Evolutionary conservation across 2,329 filamentous ascomycete species (phyloP), one percentile per base, ranked within the genome.

Genomic region (Trichoderma sp.): DNA sequence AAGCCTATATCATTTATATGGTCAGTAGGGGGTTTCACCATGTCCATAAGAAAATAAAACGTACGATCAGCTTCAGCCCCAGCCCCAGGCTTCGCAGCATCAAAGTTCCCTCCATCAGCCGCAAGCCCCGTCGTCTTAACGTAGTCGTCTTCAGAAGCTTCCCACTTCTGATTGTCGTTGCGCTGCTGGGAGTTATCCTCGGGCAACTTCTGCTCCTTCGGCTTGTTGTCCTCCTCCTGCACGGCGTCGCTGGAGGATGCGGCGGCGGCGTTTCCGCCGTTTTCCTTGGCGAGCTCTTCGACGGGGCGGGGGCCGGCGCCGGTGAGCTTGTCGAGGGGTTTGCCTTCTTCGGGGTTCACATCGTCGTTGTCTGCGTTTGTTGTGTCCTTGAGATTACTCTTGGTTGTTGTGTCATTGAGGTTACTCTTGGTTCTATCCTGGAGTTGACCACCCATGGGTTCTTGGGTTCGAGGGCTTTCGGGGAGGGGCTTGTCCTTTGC

Each of bases 61-160:
- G 81, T 80, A 91, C 91, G 86, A 75, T 91, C 89, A 73, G 91
- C 91, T 79, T 93, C 91, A 43, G 80, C 82, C 3, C 89, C 90
- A 12, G 91, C 91, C 12, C 91, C 91, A 0, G 90, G 86, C 72
- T 86, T 86, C 8, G 85, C 82, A 4, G 88, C 89, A 76, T 92
- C 91, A 77, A 92, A 92, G 75, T 92, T 85, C 6, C 91, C 90
- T 0, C 91, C 90, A 51, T 93, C 90, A 18, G 89, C 88, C 39
- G 83, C 81, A 32, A 92, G 78, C 0, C 90, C 91, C 1, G 84
- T 85, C 26, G 85, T 86, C 80, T 86, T 88, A 74, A 91, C 84
- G 72, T 87, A 87, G 76, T 87, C 77, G 1, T 89, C 86, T 7
- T 88, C 88, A 0, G 86, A 89, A 1, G 85, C 86, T 73, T 85